Conservation (phyloP, 2,329 filamentous ascomycete genomes). For the Calonectria ilicicola region DNA sequence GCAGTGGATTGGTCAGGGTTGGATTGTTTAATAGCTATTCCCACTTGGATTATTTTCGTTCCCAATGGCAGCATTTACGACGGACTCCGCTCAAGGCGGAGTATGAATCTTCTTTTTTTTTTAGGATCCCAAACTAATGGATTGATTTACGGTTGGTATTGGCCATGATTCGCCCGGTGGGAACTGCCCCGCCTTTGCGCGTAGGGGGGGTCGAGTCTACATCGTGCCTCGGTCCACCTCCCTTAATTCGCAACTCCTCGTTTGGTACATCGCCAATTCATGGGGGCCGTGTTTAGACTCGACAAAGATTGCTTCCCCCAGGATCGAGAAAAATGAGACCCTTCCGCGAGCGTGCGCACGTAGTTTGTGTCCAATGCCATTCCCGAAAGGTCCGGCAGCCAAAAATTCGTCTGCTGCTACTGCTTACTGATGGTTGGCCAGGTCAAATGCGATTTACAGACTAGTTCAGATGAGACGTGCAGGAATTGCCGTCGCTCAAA, state of each 20-base stretch:
- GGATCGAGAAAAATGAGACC: neutral
- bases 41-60: neutral
- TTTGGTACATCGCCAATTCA: neutral
- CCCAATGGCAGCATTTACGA: neutral
- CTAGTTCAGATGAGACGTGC: neutral
- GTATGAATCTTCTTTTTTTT: too few species aligned
- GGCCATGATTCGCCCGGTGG: neutral
- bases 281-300: neutral
- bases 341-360: slow-evolving; percentile 13
- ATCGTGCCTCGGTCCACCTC: neutral
- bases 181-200: neutral
- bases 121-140: neutral
- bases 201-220: neutral
- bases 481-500: slow-evolving; percentile 14
- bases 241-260: neutral
- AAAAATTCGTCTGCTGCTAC: too few species aligned
- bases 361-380: slow-evolving; percentile 20
- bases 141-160: neutral
- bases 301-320: neutral
- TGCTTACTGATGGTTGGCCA: neutral
- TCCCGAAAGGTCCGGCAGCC: slow-evolving; percentile 1
- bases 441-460: slow-evolving; percentile 25
- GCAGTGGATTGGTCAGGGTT: neutral
- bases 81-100: neutral
- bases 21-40: neutral